Evolutionary conservation across 164 flowering plant species (phyloP), one percentile per base, ranked within the genome.

Genomic region (Magnolia officinalis): DNA sequence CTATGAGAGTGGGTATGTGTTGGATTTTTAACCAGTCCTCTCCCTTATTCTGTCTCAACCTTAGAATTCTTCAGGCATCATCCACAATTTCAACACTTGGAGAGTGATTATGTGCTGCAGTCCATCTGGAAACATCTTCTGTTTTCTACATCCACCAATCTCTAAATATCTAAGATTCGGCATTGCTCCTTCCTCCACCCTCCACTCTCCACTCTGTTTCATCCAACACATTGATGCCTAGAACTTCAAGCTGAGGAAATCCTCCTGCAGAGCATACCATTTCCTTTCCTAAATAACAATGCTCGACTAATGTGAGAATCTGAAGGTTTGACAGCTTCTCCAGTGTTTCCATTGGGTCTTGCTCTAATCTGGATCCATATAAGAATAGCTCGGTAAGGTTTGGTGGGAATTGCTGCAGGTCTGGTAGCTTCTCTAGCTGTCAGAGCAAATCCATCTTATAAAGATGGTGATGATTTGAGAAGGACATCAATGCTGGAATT

Each of bases 101-200:
- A 80, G 63, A 45, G 81, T 67, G 73, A 81, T 80, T 45, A 80
- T 68, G 69, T 76, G 70, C 68, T 74, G 83, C 72, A 79, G 45
- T 2, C 83, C 83, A 59, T 81, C 85, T 9, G 79, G 83, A 31
- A 84, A 72, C 80, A 69, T 76, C 70, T 75, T 78, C 72, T 80
- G 67, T 8, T 52, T 63, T 52, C 58, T 49, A 71, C 84, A 84
- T 50, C 61, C 74, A 2, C 7, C 4, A 1, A 58, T 52, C 10
- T 58, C 20, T 6, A 72, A 31, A 24, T 3, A 2, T 55, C 14
- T 24, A 24, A 72, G 74, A 16, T 59, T 55, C 1, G 74, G 65
- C 20, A 72, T 55, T 14, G 74, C 63, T 55, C 65, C 65, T 31
- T 72, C 24, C 74, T 72, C 50, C 2, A 72, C 63, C 26, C 7